A percentile compares a stretch with the other conserved stretches of the same genome.
Evolutionary conservation across 306 rosid genomes (phyloP).

Genomic region (Ziziphus jujuba): DNA sequence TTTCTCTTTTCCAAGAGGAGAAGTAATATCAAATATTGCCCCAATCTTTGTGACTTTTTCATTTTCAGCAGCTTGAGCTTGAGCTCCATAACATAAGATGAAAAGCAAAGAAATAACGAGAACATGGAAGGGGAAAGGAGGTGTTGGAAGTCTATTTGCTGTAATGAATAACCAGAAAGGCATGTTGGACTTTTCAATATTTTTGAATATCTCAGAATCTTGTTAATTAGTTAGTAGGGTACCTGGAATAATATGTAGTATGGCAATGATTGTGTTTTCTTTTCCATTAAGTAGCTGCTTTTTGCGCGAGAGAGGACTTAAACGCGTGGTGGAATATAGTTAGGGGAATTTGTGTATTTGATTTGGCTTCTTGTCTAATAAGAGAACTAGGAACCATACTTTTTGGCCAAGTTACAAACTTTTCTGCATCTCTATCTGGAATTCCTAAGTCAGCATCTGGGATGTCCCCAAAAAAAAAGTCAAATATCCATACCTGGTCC

Average conservation of each 20-base stretch:
- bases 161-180: slow-evolving; percentile 10
- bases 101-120: slow-evolving; percentile 4
- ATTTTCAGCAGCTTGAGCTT: slow-evolving; percentile 19
- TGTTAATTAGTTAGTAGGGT: neutral
- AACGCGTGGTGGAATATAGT: no score
- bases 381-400: no score
- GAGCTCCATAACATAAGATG: slow-evolving; percentile 11
- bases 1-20: slow-evolving; percentile 45
- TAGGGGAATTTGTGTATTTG: no score
- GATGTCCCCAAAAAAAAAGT: no score
- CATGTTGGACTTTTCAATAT: neutral
- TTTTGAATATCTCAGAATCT: neutral
- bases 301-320: no score
- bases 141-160: neutral
- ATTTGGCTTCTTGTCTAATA: no score
- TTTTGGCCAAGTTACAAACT: no score
- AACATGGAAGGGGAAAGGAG: slow-evolving; percentile 7
- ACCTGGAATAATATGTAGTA: neutral
- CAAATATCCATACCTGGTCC: no score
- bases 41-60: slow-evolving; percentile 32
- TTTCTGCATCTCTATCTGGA: no score
- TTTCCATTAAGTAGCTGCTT: no score
- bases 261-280: neutral
- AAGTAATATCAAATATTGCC: slow-evolving; percentile 37
- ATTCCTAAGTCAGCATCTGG: no score